phyloP scores from a whole-genome alignment of 768 basidiomycete species.

The Trametopsis cervina region DNA sequence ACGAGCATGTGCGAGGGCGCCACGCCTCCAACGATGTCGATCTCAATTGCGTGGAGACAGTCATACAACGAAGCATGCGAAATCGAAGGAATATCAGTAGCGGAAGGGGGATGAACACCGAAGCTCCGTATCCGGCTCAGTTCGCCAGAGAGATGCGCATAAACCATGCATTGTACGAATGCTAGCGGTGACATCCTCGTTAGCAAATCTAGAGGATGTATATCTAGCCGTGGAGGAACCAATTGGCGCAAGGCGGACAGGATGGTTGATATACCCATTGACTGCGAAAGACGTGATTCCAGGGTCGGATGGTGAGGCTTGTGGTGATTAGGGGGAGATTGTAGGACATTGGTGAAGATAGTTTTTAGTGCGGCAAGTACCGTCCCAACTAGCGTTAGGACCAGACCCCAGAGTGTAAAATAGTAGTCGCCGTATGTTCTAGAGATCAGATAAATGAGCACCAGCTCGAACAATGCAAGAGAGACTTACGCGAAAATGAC shows the following conservation, averaged over 20 bases:
- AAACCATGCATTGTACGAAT: conserved; percentile 75
- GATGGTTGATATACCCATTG: background rate
- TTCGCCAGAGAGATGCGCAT: conserved; percentile 80
- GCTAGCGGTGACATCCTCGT: conserved; percentile 90
- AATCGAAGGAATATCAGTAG: background rate
- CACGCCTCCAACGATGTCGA: conserved; percentile 19
- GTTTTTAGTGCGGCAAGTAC: conserved; percentile 92
- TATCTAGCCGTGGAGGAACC: conserved; percentile 27
- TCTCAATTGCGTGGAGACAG: background rate
- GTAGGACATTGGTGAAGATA: conserved; percentile 79
- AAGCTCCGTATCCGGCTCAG: conserved; percentile 51
- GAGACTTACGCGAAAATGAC: conserved; percentile 81
- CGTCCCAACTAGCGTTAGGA: conserved; percentile 86
- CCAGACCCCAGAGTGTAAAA: conserved; percentile 77
- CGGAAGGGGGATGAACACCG: conserved; percentile 19
- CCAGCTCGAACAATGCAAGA: background rate
- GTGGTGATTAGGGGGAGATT: conserved; percentile 26
- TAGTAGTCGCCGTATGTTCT: conserved; percentile 96
- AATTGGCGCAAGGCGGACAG: background rate
- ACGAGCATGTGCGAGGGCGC: conserved; percentile 30
- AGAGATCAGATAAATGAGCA: conserved; percentile 3
- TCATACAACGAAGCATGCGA: background rate
- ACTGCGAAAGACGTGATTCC: background rate
- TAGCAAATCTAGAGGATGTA: conserved; percentile 82
- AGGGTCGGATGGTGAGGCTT: background rate